Percentiles rank a stretch among this genome's conserved stretches.
Evolutionary conservation across 2,329 filamentous ascomycete species (phyloP).

Genomic region (Fusarium dimerum): DNA sequence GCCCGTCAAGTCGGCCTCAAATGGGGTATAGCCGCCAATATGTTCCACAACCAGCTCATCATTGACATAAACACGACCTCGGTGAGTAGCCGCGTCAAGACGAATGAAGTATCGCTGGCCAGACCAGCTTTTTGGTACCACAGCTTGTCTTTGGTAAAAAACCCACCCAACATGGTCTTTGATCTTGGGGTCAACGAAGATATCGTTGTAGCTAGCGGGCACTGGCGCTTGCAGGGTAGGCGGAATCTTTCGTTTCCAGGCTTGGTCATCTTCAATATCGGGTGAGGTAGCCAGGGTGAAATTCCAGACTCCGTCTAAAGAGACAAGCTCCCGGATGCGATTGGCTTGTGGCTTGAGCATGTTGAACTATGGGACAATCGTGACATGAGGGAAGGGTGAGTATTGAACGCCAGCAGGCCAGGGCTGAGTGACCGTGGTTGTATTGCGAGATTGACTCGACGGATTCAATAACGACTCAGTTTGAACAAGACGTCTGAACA

Average conservation of each 20-base stretch:
- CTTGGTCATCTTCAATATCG: conserved; percentile 3
- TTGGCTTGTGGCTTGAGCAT: conserved; percentile 16
- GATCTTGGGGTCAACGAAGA: conserved; percentile 11
- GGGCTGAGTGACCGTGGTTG: too few relatives aligned
- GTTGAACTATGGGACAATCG: not conserved
- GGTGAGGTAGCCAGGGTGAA: conserved; percentile 6
- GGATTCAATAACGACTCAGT: too few relatives aligned
- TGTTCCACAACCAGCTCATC: conserved; percentile 13
- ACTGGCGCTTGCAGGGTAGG: conserved; percentile 8
- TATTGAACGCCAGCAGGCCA: too few relatives aligned
- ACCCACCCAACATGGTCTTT: conserved; percentile 16
- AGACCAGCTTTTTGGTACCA: conserved; percentile 8
- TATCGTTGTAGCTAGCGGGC: conserved; percentile 17
- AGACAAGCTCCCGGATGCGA: conserved; percentile 7
- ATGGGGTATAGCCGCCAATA: conserved; percentile 13
- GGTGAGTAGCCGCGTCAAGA: conserved; percentile 11
- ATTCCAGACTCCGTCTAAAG: conserved; percentile 16
- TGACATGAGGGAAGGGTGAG: too few relatives aligned
- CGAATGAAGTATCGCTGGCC: conserved; percentile 9
- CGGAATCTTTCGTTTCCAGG: conserved; percentile 5
- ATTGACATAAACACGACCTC: conserved; percentile 12
- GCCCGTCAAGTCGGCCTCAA: conserved; percentile 8
- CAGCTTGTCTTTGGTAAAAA: conserved; percentile 9
- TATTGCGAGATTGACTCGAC: too few relatives aligned
- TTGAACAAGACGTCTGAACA: too few relatives aligned